Evolutionary conservation across 208 protist species (phyloP).

Genomic region (Entamoeba histolytica): DNA sequence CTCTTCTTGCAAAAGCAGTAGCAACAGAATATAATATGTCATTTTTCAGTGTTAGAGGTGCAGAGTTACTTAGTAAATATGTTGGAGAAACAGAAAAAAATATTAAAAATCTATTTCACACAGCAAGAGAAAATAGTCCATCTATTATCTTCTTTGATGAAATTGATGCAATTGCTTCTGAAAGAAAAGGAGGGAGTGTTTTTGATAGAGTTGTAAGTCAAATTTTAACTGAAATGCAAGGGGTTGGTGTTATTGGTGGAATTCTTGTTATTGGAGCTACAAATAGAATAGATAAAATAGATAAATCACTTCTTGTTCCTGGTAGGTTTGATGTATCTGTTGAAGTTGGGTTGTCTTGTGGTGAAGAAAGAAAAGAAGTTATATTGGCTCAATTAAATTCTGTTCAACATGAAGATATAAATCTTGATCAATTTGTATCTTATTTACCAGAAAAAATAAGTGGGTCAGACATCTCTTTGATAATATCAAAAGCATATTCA

Average conservation of each 20-base stretch:
- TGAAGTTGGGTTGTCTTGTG: slow-evolving; percentile 72
- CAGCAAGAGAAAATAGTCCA: slow-evolving; percentile 91
- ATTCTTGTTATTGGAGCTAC: slow-evolving; percentile 98
- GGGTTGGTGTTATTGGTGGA: slow-evolving; percentile 92
- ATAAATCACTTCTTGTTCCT: slow-evolving; percentile 89
- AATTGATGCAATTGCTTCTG: slow-evolving; percentile 25
- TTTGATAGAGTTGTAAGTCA: slow-evolving; percentile 93
- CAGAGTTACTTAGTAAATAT: slow-evolving; percentile 88
- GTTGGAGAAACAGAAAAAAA: slow-evolving; percentile 92
- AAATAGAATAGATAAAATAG: slow-evolving; percentile 92
- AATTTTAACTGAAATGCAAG: slow-evolving; percentile 94
- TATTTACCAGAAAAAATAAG: too few species aligned
- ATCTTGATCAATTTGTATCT: too few species aligned
- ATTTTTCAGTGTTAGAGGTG: slow-evolving; percentile 87
- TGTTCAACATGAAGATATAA: too few species aligned
- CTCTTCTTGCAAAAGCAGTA: slow-evolving; percentile 83
- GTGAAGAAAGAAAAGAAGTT: slow-evolving; percentile 81
- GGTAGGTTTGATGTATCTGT: slow-evolving; percentile 86
- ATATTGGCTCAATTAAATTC: slow-evolving; percentile 69
- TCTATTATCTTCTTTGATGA: slow-evolving; percentile 33
- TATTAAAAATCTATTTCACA: slow-evolving; percentile 94
- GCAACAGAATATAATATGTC: slow-evolving; percentile 88
- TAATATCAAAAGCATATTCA: too few species aligned
- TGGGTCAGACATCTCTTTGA: too few species aligned
- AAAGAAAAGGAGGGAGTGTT: background rate